These are phyloP conservation scores for Furculomyces boomerangus DNA, from an alignment of 371 early-diverging fungal species.

Conservation along the genomic window DNA sequence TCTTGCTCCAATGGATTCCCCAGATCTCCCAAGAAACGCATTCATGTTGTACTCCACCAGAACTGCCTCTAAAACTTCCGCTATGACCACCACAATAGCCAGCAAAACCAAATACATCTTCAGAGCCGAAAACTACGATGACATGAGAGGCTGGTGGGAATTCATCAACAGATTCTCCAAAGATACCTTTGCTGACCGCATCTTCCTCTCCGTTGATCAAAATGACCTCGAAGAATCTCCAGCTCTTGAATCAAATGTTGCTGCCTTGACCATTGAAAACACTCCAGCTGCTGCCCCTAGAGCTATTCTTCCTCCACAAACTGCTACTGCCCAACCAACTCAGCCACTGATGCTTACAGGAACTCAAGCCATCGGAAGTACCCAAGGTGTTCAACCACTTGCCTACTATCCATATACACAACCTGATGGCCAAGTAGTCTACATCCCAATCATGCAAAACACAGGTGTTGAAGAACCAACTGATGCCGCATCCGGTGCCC, in stretches of 20 bases:
- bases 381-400: not conserved
- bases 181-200: not conserved
- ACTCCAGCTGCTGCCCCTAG: not conserved
- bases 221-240: not conserved
- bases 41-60: not conserved
- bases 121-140: conserved; percentile 1
- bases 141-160: conserved; percentile 1
- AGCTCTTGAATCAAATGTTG: not conserved
- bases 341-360: not conserved
- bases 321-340: not conserved
- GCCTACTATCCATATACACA: not conserved
- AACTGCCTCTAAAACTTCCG: not conserved
- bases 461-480: not conserved
- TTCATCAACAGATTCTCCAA: not conserved
- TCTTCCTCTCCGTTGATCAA: not conserved
- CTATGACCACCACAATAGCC: not conserved
- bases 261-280: not conserved
- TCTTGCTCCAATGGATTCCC: not conserved
- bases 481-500: not conserved
- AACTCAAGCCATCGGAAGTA: not conserved
- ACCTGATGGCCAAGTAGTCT: not conserved
- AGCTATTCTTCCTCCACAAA: not conserved
- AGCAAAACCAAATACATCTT: conserved; percentile 1
- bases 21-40: conserved; percentile 2
- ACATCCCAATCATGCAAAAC: not conserved